Percentiles rank a stretch among this genome's conserved stretches.
These are phyloP conservation scores for Microcos paniculata DNA, from an alignment of 345 rosid species.

Conservation along the genomic window DNA sequence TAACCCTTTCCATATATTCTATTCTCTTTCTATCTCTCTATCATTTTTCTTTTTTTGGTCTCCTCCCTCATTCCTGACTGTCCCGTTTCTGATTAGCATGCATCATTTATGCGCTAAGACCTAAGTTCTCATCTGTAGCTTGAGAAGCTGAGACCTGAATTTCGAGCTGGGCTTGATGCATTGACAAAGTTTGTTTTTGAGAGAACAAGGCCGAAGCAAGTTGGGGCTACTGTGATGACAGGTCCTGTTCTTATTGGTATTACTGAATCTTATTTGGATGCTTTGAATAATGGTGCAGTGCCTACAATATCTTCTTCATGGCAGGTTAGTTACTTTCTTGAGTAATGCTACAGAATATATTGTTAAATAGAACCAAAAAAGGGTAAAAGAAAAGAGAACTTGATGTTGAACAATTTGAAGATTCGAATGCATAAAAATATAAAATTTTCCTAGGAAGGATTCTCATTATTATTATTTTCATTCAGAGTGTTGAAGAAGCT, in stretches of 20 bases:
- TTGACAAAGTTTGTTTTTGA: conserved; percentile 93
- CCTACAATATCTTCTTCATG: conserved; percentile 97
- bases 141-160: conserved; percentile 78
- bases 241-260: conserved; percentile 94
- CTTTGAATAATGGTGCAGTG: conserved; percentile 94
- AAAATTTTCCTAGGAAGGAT: background rate
- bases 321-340: conserved; percentile 65
- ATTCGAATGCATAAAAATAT: background rate
- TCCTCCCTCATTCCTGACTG: background rate
- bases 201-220: conserved; percentile 96
- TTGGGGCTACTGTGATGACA: conserved; percentile 85
- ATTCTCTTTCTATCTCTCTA: background rate
- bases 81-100: background rate
- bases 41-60: background rate
- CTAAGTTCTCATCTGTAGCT: conserved; percentile 41
- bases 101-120: conserved; percentile 6
- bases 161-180: conserved; percentile 86
- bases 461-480: conserved; percentile 7
- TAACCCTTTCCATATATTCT: background rate
- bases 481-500: conserved; percentile 97
- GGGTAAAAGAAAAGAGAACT: background rate
- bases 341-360: background rate
- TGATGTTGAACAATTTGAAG: background rate
- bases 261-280: conserved; percentile 87
- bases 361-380: conserved; percentile 3